Conservation (phyloP, 2,329 filamentous ascomycete species). For the Coniochaeta sp. region DNA sequence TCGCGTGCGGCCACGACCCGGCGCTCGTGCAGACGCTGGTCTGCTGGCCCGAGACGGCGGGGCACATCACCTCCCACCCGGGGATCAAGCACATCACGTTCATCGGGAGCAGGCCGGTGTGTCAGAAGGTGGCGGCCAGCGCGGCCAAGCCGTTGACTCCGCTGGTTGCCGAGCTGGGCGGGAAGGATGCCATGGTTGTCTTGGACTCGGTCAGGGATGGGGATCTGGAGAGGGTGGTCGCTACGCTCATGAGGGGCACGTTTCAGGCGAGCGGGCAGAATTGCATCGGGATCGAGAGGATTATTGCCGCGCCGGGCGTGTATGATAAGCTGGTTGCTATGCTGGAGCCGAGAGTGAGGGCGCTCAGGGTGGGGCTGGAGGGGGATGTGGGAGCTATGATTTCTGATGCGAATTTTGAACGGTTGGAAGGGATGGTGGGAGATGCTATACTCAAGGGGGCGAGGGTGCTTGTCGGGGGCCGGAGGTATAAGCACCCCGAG, state of each 20-base stretch:
- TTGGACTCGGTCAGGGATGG: conserved; percentile 63
- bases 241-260: conserved; percentile 82
- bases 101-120: conserved; percentile 83
- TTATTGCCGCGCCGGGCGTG: conserved; percentile 70
- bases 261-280: conserved; percentile 97
- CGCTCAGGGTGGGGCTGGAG: conserved; percentile 67
- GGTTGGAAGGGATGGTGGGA: conserved; percentile 68
- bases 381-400: conserved; percentile 88
- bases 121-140: conserved; percentile 78
- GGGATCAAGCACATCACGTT: conserved; percentile 87
- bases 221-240: conserved; percentile 65
- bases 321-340: conserved; percentile 67
- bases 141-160: conserved; percentile 84
- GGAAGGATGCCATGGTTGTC: conserved; percentile 88
- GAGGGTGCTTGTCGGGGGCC: conserved; percentile 72
- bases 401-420: conserved; percentile 66
- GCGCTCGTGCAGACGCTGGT: conserved; percentile 77
- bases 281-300: conserved; percentile 93
- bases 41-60: conserved; percentile 81
- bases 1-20: conserved; percentile 74
- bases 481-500: conserved; percentile 61
- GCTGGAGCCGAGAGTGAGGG: conserved; percentile 66
- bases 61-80: conserved; percentile 77
- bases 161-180: conserved; percentile 84
- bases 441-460: conserved; percentile 77